Evolutionary conservation across 768 basidiomycete genomes (phyloP).

Genomic region (Megacollybia marginata): DNA sequence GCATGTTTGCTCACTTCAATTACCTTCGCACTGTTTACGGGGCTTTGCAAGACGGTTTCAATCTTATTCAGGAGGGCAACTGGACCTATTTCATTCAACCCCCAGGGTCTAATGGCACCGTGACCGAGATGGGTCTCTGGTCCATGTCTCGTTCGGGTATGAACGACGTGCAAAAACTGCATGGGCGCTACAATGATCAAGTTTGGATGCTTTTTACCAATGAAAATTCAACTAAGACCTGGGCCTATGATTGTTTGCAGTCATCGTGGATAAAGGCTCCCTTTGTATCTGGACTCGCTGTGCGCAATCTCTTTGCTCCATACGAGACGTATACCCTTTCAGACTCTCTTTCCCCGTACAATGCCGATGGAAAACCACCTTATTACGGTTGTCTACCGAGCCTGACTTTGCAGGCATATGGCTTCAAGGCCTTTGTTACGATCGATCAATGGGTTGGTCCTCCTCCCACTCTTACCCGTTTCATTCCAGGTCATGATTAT

Average conservation of each 20-base stretch:
- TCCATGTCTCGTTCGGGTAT: conserved; percentile 68
- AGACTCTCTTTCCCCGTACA: conserved; percentile 59
- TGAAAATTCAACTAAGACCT: conserved; percentile 68
- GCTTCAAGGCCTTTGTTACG: conserved; percentile 81
- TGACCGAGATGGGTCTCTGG: conserved; percentile 86
- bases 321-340: conserved; percentile 72
- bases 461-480: conserved; percentile 68
- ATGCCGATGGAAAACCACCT: conserved; percentile 48
- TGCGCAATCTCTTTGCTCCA: conserved; percentile 76
- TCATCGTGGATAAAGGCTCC: conserved; percentile 75
- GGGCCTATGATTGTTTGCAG: conserved; percentile 50
- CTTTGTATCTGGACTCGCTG: conserved; percentile 46
- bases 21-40: conserved; percentile 62
- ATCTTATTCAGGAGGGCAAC: conserved; percentile 77
- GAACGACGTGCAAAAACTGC: conserved; percentile 48
- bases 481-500: conserved; percentile 81
- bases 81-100: conserved; percentile 76
- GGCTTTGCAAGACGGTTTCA: conserved; percentile 80
- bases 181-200: conserved; percentile 53
- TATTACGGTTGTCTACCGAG: conserved; percentile 67
- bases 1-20: conserved; percentile 67
- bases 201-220: conserved; percentile 86
- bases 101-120: conserved; percentile 78
- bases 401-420: conserved; percentile 64
- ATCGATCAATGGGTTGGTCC: conserved; percentile 57